These are phyloP conservation scores for Zoysia japonica DNA, from an alignment of 176 grass and related monocot species.

Conservation along the genomic window DNA sequence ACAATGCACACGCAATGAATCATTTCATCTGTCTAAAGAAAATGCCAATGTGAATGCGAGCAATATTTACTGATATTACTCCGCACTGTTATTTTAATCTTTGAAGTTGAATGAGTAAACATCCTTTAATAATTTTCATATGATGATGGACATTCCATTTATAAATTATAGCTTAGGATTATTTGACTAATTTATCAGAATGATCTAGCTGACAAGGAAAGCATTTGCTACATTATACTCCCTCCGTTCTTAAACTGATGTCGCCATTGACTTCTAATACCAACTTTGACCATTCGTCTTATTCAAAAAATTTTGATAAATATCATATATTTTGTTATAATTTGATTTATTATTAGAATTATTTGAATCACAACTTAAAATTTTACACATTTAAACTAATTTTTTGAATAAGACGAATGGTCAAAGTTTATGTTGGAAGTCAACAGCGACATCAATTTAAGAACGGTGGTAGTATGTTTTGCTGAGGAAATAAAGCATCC, in stretches of 20 bases:
- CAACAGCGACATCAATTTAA: too few relatives aligned
- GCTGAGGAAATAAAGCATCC: slow-evolving; percentile 1
- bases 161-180: not conserved
- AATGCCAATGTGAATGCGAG: not conserved
- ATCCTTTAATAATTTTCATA: not conserved
- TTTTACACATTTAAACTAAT: too few relatives aligned
- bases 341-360: too few relatives aligned
- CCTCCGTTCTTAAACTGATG: too few relatives aligned
- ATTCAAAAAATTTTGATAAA: too few relatives aligned
- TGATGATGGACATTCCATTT: not conserved
- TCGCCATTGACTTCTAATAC: too few relatives aligned
- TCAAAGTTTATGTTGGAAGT: too few relatives aligned
- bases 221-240: not conserved
- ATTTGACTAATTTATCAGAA: slow-evolving; percentile 3
- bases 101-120: not conserved
- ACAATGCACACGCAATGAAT: not conserved
- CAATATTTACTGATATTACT: not conserved
- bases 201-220: slow-evolving; percentile 7
- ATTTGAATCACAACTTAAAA: too few relatives aligned
- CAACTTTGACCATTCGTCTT: too few relatives aligned
- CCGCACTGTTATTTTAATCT: slow-evolving; percentile 7
- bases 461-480: not conserved
- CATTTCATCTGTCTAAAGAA: slow-evolving; percentile 27
- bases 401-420: too few relatives aligned
- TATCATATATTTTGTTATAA: too few relatives aligned